Percentiles rank a stretch among this genome's conserved stretches.
phyloP scores from a whole-genome alignment of 345 rosid species.

The Eucalyptus guilfoylei region DNA sequence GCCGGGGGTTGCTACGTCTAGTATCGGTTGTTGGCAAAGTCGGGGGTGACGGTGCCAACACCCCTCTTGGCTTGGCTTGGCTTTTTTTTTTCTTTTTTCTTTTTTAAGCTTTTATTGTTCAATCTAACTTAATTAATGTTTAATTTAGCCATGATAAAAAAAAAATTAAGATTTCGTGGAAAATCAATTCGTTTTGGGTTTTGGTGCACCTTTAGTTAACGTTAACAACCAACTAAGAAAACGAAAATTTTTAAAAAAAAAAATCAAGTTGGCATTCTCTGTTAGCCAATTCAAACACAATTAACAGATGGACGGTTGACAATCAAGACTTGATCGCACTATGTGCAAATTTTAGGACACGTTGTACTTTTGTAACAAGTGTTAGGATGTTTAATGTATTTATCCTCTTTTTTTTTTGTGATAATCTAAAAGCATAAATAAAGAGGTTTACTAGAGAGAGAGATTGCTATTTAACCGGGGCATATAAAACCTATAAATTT shows the following conservation, averaged over 20 bases:
- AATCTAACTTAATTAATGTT: not conserved
- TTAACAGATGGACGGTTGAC: not conserved
- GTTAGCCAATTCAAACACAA: not conserved
- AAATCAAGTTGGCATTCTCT: not conserved
- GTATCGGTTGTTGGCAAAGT: not conserved
- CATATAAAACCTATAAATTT: not conserved
- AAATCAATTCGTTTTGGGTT: not conserved
- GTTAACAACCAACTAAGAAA: not conserved
- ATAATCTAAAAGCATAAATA: not conserved
- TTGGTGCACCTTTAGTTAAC: not conserved
- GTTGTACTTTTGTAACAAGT: not conserved
- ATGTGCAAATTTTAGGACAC: not conserved
- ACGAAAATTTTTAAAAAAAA: not conserved
- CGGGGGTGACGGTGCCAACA: not conserved
- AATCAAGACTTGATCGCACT: not conserved
- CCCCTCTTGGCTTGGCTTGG: not conserved
- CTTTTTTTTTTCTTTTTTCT: not conserved
- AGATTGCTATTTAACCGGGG: not conserved
- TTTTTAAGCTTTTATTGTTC: not conserved
- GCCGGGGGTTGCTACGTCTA: not conserved
- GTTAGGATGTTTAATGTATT: not conserved
- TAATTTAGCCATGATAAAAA: not conserved
- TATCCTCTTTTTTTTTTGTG: not conserved
- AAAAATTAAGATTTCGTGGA: not conserved
- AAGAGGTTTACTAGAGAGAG: not conserved